Evolutionary conservation across 306 rosid genomes (phyloP).

Genomic region (Castanopsis chinensis): DNA sequence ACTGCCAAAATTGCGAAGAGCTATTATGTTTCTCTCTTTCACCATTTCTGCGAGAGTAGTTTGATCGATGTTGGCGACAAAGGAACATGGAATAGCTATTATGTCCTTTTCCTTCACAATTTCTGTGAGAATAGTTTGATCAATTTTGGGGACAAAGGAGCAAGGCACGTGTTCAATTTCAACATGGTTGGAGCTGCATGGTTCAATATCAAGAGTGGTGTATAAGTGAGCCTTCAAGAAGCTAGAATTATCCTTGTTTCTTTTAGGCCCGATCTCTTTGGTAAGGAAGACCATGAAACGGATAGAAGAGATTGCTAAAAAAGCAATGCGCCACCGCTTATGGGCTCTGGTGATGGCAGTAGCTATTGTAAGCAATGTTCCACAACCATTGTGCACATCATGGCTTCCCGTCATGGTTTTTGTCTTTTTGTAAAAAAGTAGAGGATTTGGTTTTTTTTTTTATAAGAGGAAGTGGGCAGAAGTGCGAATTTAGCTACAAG

Average conservation of each 20-base stretch:
- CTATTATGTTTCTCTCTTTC: slow-evolving; percentile 37
- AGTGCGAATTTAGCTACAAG: too few species aligned
- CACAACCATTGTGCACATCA: neutral
- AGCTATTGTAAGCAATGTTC: slow-evolving; percentile 29
- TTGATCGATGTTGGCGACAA: slow-evolving; percentile 24
- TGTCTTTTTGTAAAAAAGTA: neutral
- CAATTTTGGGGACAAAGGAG: neutral
- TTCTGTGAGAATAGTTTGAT: neutral
- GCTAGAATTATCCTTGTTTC: slow-evolving; percentile 17
- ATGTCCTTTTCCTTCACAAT: neutral
- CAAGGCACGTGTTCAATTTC: neutral
- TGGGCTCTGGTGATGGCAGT: slow-evolving; percentile 31
- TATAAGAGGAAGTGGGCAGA: too few species aligned
- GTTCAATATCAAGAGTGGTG: slow-evolving; percentile 30
- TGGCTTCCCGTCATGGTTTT: slow-evolving; percentile 30
- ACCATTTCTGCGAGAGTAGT: slow-evolving; percentile 40
- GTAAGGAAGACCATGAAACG: slow-evolving; percentile 54
- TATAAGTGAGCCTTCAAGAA: slow-evolving; percentile 24
- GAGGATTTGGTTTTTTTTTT: neutral
- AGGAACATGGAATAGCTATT: too few species aligned
- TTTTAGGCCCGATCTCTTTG: slow-evolving; percentile 32
- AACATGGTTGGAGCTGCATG: neutral
- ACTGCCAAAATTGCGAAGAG: slow-evolving; percentile 38
- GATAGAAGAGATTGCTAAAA: slow-evolving; percentile 44
- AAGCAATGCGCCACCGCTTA: slow-evolving; percentile 68